A percentile compares a stretch with the other conserved stretches of the same genome.
Conservation (phyloP, 2,329 filamentous ascomycete species). For the Colletotrichum coccodes region DNA sequence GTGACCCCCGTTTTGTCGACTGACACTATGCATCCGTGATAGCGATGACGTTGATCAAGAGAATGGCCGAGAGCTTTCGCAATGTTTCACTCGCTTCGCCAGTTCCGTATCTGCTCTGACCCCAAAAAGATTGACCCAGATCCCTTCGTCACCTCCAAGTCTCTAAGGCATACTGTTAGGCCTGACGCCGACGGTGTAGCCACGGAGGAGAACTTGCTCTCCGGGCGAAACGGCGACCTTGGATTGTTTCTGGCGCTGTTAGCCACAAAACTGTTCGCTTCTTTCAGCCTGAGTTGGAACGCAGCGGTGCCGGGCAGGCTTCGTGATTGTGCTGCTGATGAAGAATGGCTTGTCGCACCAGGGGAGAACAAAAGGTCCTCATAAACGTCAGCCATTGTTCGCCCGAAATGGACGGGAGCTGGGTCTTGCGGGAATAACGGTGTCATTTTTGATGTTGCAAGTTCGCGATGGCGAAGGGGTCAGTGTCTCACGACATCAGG, state of each 20-base stretch:
- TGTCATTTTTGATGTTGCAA: conserved; percentile 1
- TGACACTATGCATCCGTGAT: background rate
- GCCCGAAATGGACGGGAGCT: background rate
- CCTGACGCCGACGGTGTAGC: background rate
- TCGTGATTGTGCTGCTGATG: background rate
- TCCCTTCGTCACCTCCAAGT: background rate
- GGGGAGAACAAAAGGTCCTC: background rate
- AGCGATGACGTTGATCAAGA: background rate
- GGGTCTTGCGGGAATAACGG: background rate
- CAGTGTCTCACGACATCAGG: background rate
- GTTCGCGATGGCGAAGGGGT: background rate
- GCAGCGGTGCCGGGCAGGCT: background rate
- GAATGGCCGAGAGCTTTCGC: background rate
- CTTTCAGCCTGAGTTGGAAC: background rate
- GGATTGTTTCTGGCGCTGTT: background rate
- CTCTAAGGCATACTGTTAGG: background rate
- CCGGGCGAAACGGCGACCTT: background rate
- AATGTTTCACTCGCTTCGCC: background rate
- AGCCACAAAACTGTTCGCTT: background rate
- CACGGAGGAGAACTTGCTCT: background rate
- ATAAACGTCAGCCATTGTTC: background rate
- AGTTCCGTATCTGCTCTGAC: background rate
- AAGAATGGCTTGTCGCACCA: background rate
- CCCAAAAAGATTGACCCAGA: background rate
- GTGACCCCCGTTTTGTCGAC: background rate